Percentiles rank a stretch among this genome's conserved stretches.
These are phyloP conservation scores for Stephania yunnanensis DNA, from an alignment of 164 flowering plant genomes.

Conservation along the genomic window DNA sequence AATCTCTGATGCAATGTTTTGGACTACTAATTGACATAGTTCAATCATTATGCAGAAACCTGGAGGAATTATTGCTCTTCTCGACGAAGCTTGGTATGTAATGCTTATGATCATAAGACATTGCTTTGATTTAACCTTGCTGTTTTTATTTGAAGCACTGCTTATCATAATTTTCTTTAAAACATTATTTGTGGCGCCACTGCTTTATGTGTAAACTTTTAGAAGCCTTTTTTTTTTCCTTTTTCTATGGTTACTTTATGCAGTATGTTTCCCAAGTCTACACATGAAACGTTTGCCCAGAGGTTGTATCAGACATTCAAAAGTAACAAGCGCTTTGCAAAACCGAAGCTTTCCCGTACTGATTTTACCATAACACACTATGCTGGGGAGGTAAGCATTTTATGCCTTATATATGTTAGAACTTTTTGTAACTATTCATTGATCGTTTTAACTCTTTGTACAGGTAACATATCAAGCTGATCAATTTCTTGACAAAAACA, in stretches of 20 bases:
- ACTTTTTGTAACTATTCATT: neutral
- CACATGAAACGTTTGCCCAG: slow-evolving; percentile 98
- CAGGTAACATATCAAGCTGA: slow-evolving; percentile 84
- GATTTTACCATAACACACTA: slow-evolving; percentile 81
- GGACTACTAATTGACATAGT: slow-evolving; percentile 2
- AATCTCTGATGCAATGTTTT: neutral
- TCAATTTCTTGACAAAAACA: slow-evolving; percentile 84
- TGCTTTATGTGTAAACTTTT: neutral
- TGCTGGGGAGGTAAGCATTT: slow-evolving; percentile 82
- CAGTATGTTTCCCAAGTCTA: slow-evolving; percentile 99
- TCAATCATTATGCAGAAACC: slow-evolving; percentile 69
- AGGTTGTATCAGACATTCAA: slow-evolving; percentile 89
- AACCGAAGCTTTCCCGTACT: slow-evolving; percentile 97
- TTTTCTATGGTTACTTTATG: slow-evolving; percentile 17
- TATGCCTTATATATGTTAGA: neutral
- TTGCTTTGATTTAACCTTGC: neutral
- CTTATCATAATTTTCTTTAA: neutral
- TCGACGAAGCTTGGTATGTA: slow-evolving; percentile 96
- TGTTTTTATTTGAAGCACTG: neutral
- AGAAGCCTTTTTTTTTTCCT: neutral
- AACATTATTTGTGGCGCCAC: slow-evolving; percentile 1
- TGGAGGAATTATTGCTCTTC: slow-evolving; percentile 91
- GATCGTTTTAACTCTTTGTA: slow-evolving; percentile 8
- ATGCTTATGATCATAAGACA: neutral
- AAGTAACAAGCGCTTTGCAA: slow-evolving; percentile 74